These are phyloP conservation scores for Brettanomyces sp. DNA, from an alignment of 805 yeast genomes.

Conservation along the genomic window DNA sequence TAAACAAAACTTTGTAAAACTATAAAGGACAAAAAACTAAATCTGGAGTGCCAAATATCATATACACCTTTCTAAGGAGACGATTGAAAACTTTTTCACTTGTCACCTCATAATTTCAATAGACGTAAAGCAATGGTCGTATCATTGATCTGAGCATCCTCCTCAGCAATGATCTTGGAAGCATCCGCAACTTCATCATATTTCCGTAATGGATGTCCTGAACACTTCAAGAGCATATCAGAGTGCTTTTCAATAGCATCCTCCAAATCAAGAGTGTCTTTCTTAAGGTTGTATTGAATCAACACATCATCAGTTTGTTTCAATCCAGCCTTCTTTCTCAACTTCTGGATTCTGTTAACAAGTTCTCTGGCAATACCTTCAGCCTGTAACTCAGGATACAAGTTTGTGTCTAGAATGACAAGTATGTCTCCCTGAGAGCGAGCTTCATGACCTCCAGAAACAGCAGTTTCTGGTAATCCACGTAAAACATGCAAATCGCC, in stretches of 20 bases:
- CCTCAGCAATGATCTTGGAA: slow-evolving; percentile 61
- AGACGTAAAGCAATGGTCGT: slow-evolving; percentile 72
- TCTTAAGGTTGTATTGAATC: slow-evolving; percentile 70
- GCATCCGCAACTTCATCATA: slow-evolving; percentile 31
- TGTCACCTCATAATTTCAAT: slow-evolving; percentile 42
- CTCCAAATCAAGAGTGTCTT: slow-evolving; percentile 59
- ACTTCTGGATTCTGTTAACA: slow-evolving; percentile 92
- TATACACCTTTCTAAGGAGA: too few species aligned
- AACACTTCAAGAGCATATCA: slow-evolving; percentile 65
- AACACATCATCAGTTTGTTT: slow-evolving; percentile 91
- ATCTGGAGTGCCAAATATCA: too few species aligned
- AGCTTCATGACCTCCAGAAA: slow-evolving; percentile 67
- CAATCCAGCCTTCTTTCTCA: slow-evolving; percentile 92
- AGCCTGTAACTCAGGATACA: slow-evolving; percentile 79
- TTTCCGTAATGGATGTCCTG: slow-evolving; percentile 53
- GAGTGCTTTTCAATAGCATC: slow-evolving; percentile 54
- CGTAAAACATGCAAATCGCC: slow-evolving; percentile 90
- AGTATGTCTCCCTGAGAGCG: slow-evolving; percentile 87
- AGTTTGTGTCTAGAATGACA: slow-evolving; percentile 77
- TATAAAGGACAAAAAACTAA: too few species aligned
- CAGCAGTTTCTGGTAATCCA: slow-evolving; percentile 66
- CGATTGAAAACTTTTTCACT: too few species aligned
- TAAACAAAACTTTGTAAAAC: too few species aligned
- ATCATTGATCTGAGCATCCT: slow-evolving; percentile 77
- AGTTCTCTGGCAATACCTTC: slow-evolving; percentile 97